Percentiles rank a stretch among this genome's conserved stretches.
These are phyloP conservation scores for Achaetomium macrosporum DNA, from an alignment of 2,329 filamentous ascomycete genomes.

Conservation along the genomic window DNA sequence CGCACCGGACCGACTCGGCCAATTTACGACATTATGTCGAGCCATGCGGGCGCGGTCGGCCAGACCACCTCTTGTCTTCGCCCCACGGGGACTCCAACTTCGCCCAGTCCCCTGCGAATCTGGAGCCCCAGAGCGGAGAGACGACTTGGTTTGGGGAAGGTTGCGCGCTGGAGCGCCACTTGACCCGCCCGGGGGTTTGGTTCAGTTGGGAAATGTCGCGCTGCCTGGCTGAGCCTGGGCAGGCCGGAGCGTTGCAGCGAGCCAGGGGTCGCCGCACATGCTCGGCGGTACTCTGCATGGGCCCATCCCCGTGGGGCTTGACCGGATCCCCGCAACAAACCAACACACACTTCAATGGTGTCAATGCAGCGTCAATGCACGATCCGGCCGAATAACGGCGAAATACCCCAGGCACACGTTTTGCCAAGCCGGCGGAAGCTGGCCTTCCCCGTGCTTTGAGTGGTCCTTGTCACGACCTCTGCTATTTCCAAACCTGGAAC, in stretches of 20 bases:
- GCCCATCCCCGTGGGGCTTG: conserved; percentile 10
- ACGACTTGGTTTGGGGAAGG: background rate
- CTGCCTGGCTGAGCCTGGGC: background rate
- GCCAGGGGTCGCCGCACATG: conserved; percentile 15
- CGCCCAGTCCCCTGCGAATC: background rate
- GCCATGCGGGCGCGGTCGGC: conserved; percentile 1
- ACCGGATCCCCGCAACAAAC: conserved; percentile 13
- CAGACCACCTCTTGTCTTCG: conserved; percentile 1
- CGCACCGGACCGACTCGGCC: conserved; percentile 25
- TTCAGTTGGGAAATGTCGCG: background rate
- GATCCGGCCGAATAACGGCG: conserved; percentile 26
- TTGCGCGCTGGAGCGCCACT: conserved; percentile 1
- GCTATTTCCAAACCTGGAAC: background rate
- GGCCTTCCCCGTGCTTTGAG: conserved; percentile 15
- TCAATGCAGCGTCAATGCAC: background rate
- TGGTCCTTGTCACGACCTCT: conserved; percentile 5
- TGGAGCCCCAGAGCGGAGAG: conserved; percentile 1
- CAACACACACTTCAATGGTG: background rate
- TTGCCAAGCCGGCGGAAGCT: conserved; percentile 24
- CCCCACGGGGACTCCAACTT: background rate
- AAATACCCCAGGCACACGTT: conserved; percentile 24
- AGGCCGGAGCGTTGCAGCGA: conserved; percentile 6
- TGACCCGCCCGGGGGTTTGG: background rate
- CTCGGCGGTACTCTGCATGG: conserved; percentile 27
- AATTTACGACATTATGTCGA: conserved; percentile 17